Percentiles rank a stretch among this genome's conserved stretches.
phyloP scores from a whole-genome alignment of 371 early-diverging fungal species.

The Amoeboaphelidium protococcarum region DNA sequence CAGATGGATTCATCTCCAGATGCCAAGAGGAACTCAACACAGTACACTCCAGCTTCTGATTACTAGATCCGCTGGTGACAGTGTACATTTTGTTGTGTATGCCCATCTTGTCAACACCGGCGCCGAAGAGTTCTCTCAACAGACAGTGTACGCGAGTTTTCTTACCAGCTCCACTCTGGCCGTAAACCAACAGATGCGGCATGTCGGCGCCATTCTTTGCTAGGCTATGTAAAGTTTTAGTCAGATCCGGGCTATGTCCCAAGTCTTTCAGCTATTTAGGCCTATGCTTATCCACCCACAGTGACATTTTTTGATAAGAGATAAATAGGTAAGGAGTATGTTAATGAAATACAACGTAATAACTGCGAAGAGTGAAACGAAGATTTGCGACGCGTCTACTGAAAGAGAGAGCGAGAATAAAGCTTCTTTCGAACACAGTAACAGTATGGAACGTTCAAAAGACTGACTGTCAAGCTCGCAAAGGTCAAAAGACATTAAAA shows the following conservation, averaged over 20 bases:
- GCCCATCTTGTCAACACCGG: slow-evolving; percentile 84
- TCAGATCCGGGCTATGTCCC: slow-evolving; percentile 46
- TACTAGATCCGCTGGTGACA: too few species aligned
- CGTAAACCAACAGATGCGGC: slow-evolving; percentile 90
- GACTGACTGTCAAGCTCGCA: too few species aligned
- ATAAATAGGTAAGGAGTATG: too few species aligned
- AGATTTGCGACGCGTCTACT: too few species aligned
- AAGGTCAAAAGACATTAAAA: too few species aligned
- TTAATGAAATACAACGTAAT: too few species aligned
- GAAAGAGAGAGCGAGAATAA: too few species aligned
- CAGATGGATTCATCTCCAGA: slow-evolving; percentile 18
- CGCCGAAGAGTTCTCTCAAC: slow-evolving; percentile 60
- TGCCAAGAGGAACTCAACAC: not conserved
- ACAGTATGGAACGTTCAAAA: too few species aligned
- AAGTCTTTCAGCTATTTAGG: slow-evolving; percentile 65
- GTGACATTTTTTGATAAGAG: slow-evolving; percentile 20
- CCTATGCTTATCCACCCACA: slow-evolving; percentile 94
- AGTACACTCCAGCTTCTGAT: not conserved
- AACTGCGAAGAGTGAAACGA: too few species aligned
- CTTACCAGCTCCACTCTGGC: slow-evolving; percentile 90
- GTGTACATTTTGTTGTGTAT: too few species aligned
- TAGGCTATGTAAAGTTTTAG: slow-evolving; percentile 28
- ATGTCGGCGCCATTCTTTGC: slow-evolving; percentile 25
- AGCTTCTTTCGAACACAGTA: too few species aligned
- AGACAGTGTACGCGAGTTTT: slow-evolving; percentile 74